Percentiles rank a stretch among this genome's conserved stretches.
phyloP scores from a whole-genome alignment of 192 early-diverging fungal genomes.

The Diversispora eburnea region DNA sequence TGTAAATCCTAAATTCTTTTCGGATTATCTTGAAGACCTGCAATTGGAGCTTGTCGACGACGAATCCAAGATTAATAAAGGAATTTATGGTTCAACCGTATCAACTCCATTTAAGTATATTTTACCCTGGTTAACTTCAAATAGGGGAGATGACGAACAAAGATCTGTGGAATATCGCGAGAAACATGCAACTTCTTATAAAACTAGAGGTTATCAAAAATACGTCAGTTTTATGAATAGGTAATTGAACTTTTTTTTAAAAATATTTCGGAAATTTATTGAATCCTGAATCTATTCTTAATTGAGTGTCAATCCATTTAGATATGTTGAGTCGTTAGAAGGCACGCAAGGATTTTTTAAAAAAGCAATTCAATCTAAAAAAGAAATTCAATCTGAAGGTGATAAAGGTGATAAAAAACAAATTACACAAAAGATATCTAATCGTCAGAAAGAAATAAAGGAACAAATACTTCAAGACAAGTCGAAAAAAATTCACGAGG shows the following conservation, averaged over 20 bases:
- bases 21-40: slow-evolving; percentile 21
- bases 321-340: slow-evolving; percentile 25
- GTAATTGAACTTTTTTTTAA: too few relatives aligned
- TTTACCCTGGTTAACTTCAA: neutral
- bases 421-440: neutral
- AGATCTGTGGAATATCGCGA: too few relatives aligned
- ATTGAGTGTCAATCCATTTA: too few relatives aligned
- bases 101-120: neutral
- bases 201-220: slow-evolving; percentile 12
- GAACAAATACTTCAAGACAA: neutral
- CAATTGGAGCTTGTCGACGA: neutral
- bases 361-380: neutral
- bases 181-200: neutral
- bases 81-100: neutral
- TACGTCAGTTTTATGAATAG: neutral
- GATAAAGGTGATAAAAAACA: neutral
- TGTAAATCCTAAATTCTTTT: slow-evolving; percentile 16
- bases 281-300: too few relatives aligned
- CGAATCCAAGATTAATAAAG: neutral
- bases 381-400: neutral
- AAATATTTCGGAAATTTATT: too few relatives aligned
- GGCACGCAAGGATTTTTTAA: slow-evolving; percentile 5
- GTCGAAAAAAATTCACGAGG: neutral
- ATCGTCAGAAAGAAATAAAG: too few relatives aligned
- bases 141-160: too few relatives aligned